Conservation (phyloP, 257 asterid species). For the Primulina tabacum region DNA sequence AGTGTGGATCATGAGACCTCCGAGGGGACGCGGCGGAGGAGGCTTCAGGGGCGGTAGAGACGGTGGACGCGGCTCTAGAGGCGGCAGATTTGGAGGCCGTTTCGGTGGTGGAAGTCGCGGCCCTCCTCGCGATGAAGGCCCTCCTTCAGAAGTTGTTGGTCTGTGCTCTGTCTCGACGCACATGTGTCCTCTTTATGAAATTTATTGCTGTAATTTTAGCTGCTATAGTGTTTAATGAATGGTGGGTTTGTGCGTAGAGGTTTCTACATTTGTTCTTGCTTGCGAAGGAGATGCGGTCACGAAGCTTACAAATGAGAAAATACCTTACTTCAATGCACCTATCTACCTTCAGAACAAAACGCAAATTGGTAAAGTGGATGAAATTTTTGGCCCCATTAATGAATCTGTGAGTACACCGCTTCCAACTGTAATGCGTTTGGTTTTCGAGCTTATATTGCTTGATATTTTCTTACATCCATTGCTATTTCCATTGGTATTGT, state of each 20-base stretch:
- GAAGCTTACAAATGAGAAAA: slow-evolving; percentile 77
- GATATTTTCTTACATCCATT: neutral
- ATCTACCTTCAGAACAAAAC: slow-evolving; percentile 89
- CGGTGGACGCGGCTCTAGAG: slow-evolving; percentile 50
- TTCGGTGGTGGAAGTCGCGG: slow-evolving; percentile 53
- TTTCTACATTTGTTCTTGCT: slow-evolving; percentile 74
- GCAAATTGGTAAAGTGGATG: slow-evolving; percentile 97
- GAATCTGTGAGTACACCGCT: slow-evolving; percentile 66
- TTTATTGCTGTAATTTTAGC: neutral
- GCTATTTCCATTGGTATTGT: slow-evolving; percentile 16
- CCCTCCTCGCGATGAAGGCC: slow-evolving; percentile 67
- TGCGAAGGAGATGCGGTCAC: slow-evolving; percentile 97
- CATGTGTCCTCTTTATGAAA: neutral
- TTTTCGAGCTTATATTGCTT: neutral
- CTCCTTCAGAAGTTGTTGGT: slow-evolving; percentile 74
- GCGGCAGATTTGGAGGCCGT: slow-evolving; percentile 46
- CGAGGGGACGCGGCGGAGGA: slow-evolving; percentile 89
- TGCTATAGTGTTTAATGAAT: neutral
- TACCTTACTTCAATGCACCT: slow-evolving; percentile 93
- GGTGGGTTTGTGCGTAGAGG: slow-evolving; percentile 46
- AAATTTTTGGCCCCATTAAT: slow-evolving; percentile 92
- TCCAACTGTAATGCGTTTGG: neutral
- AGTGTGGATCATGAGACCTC: slow-evolving; percentile 67
- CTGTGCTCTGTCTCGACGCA: slow-evolving; percentile 11
- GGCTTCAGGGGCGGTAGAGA: slow-evolving; percentile 37